Conservation (phyloP, 23 red algal species). For the Gracilaria domingensis region DNA sequence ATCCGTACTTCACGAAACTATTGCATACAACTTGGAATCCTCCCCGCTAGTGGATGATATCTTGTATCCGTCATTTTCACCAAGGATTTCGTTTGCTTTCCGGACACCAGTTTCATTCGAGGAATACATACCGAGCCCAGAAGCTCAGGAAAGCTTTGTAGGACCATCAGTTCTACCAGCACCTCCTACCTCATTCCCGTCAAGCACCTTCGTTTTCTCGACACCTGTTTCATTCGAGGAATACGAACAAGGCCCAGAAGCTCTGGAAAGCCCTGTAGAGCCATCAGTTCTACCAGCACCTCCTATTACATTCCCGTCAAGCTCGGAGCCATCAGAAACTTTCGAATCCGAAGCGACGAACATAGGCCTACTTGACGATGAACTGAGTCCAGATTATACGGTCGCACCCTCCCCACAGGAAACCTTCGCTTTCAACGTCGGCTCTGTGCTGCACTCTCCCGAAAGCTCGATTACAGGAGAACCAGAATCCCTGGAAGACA, state of each 20-base stretch:
- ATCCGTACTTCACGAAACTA: neutral
- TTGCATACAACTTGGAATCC: neutral
- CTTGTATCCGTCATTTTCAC: neutral
- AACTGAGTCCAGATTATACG: neutral
- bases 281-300: neutral
- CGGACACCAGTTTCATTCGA: neutral
- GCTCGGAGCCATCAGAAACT: neutral
- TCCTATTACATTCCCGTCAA: neutral
- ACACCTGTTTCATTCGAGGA: too few species aligned
- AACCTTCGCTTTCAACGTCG: neutral
- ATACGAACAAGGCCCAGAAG: neutral
- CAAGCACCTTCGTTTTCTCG: too few species aligned
- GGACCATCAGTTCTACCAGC: neutral
- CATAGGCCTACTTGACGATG: neutral
- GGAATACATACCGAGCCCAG: neutral
- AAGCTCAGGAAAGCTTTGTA: neutral
- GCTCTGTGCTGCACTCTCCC: neutral
- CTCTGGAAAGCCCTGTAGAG: neutral
- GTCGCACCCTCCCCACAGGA: neutral
- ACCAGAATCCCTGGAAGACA: neutral
- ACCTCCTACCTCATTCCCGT: neutral
- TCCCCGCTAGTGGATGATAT: neutral
- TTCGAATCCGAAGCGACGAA: neutral
- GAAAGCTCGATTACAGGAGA: neutral
- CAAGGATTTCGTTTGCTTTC: too few species aligned